These are phyloP conservation scores for Hypoxylon rubiginosum DNA, from an alignment of 2,329 filamentous ascomycete genomes.

Conservation along the genomic window DNA sequence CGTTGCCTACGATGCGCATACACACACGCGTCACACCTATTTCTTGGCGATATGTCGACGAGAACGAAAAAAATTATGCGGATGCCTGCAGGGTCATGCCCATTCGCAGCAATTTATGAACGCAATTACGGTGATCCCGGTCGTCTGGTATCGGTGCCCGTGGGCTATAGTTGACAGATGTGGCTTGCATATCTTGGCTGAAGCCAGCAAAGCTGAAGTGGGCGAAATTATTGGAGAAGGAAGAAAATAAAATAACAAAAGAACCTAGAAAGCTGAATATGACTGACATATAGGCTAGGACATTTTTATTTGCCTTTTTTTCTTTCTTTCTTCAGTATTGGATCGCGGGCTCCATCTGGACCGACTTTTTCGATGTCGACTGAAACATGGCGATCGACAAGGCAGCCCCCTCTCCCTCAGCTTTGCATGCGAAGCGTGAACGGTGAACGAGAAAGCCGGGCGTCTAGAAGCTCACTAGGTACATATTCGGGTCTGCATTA, in stretches of 20 bases:
- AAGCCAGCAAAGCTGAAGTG: slow-evolving; percentile 13
- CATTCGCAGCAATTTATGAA: not conserved
- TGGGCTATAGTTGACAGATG: slow-evolving; percentile 26
- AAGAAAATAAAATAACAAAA: slow-evolving; percentile 5
- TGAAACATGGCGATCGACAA: slow-evolving; percentile 39
- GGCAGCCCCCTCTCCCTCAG: slow-evolving; percentile 21
- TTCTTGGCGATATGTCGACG: slow-evolving; percentile 30
- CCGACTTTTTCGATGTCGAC: slow-evolving; percentile 3
- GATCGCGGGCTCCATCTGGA: slow-evolving; percentile 3
- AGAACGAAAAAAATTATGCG: slow-evolving; percentile 30
- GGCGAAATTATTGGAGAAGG: not conserved
- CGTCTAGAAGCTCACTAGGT: slow-evolving; percentile 23
- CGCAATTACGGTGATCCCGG: slow-evolving; percentile 37
- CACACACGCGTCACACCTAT: slow-evolving; percentile 30
- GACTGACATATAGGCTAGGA: slow-evolving; percentile 11
- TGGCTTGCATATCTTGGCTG: slow-evolving; percentile 37
- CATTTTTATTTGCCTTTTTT: slow-evolving; percentile 3
- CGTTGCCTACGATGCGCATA: slow-evolving; percentile 9
- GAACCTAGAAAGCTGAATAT: slow-evolving; percentile 10
- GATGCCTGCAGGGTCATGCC: slow-evolving; percentile 15
- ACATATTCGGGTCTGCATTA: slow-evolving; percentile 5
- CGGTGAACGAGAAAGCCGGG: not conserved
- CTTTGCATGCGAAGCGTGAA: not conserved
- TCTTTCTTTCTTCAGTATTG: slow-evolving; percentile 14
- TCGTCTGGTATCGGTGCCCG: slow-evolving; percentile 15